Base-by-base conservation (phyloP, 73 alveolate genomes). In the Loxodes magnus region DNA sequence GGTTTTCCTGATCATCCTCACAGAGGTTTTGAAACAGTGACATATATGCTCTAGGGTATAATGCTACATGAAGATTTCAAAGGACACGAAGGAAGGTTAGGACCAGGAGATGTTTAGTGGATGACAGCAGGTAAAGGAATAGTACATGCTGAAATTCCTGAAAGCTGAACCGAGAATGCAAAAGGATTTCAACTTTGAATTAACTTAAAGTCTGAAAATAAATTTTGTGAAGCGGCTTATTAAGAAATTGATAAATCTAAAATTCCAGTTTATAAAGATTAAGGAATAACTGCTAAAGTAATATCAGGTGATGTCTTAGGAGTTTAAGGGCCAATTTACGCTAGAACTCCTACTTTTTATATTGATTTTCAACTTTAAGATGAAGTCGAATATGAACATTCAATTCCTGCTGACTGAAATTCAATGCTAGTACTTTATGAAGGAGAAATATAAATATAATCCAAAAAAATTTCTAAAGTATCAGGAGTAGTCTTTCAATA, bases 1-100 rank as follows among this genome's bases (percentile, higher is more conserved):
- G 98, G 96, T 22, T 90, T 90, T 51, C 98, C 98, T 27, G 98
- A 88, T 60, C 98, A 90, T 50, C 96, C 98, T 3, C 98, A 86
- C 42, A 64, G 96, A 36, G 98, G 98, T 20, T 86, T 90, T 46
- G 96, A 90, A 62, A 90, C 98, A 5, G 98, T 90, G 52, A 73
- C 94, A 29, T 90, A 86, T 37, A 74, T 90, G 79, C 70, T 86
- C 6, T 38, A 56, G 5, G 98, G 98, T 19, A 68, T 51, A 5
- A 48, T 77, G 46, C 43, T 34, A 34, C 95, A 82, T 48, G 98
- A 89, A 35, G 98, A 88, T 43, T 72, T 77, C 44, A 64, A 73
- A 67, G 93, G 91, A 26, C 26, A 57, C 30, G 34, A 31, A 2
- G 74, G 74, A 23, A 44, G 17, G 21, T 49, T 70, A 25, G 34